Conservation (phyloP, 495 filamentous ascomycete species). For the Penicillium paradoxum region DNA sequence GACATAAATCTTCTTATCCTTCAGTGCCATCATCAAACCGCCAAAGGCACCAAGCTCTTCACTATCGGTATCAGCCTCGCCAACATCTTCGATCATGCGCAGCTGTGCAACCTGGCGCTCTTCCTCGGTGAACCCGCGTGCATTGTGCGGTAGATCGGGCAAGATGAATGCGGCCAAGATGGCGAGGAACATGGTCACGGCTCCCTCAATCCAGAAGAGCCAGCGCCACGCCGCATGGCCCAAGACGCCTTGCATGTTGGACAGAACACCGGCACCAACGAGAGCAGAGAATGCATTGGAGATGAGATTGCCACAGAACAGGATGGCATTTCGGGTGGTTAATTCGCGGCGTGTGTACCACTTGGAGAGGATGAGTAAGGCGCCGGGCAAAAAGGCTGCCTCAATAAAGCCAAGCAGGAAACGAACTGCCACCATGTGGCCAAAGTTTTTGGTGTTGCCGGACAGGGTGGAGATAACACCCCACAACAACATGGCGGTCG, state of each 20-base stretch:
- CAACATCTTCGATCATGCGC: constrained; percentile 72
- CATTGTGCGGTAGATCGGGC: constrained; percentile 72
- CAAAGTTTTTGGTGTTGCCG: constrained; percentile 48
- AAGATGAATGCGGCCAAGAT: constrained; percentile 52
- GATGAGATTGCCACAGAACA: constrained; percentile 45
- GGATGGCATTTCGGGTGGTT: constrained; percentile 38
- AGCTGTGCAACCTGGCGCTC: constrained; percentile 63
- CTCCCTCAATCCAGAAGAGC: constrained; percentile 55
- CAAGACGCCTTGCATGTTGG: constrained; percentile 36
- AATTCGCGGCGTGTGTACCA: constrained; percentile 45
- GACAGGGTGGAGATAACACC: constrained; percentile 58
- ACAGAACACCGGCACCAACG: constrained; percentile 43
- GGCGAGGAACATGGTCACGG: constrained; percentile 30
- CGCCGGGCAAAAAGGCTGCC: constrained; percentile 41
- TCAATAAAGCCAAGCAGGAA: constrained; percentile 64
- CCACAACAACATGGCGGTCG: constrained; percentile 60
- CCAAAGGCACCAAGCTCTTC: constrained; percentile 57
- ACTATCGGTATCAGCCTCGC: constrained; percentile 60
- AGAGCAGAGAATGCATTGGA: constrained; percentile 63
- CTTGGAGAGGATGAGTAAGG: constrained; percentile 42
- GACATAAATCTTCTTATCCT: constrained; percentile 67
- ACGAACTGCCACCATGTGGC: constrained; percentile 55
- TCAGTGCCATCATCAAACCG: constrained; percentile 63
- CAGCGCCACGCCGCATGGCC: constrained; percentile 56
- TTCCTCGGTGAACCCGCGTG: constrained; percentile 61